Percentiles rank a stretch among this genome's conserved stretches.
These are phyloP conservation scores for thale cress (Arabidopsis thaliana) DNA, from an alignment of 345 rosid genomes.

Conservation along the genomic window DNA sequence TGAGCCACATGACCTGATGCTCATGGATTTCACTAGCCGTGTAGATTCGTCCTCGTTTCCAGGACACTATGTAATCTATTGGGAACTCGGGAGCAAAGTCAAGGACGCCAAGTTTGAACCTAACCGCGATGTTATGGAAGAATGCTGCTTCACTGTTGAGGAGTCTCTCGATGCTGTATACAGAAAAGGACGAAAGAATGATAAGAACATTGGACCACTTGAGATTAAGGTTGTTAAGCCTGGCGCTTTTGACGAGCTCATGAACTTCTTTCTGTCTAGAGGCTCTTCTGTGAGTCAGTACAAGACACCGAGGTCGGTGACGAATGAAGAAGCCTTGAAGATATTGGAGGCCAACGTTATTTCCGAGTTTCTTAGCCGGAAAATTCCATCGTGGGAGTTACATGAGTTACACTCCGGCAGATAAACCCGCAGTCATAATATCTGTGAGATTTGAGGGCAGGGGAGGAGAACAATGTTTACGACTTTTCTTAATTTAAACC, in stretches of 20 bases:
- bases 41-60: conserved; percentile 73
- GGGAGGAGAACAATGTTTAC: not conserved
- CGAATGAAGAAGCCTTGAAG: conserved; percentile 54
- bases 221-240: conserved; percentile 76
- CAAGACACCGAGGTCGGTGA: conserved; percentile 89
- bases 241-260: conserved; percentile 76
- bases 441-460: not conserved
- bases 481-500: not conserved
- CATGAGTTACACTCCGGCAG: conserved; percentile 22
- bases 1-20: conserved; percentile 64
- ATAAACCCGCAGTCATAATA: not conserved
- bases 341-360: conserved; percentile 67
- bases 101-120: conserved; percentile 46
- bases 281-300: conserved; percentile 94
- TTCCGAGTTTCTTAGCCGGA: conserved; percentile 60
- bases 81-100: conserved; percentile 63
- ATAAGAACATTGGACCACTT: conserved; percentile 74
- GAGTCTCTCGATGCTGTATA: conserved; percentile 82
- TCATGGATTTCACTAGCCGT: conserved; percentile 80
- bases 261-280: conserved; percentile 71
- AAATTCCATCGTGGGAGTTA: conserved; percentile 62
- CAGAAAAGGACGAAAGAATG: conserved; percentile 63
- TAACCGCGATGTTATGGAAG: conserved; percentile 53
- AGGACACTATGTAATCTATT: conserved; percentile 85
- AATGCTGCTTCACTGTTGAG: conserved; percentile 74